These are phyloP conservation scores for Spatholobus suberectus DNA, from an alignment of 306 rosid species.

Conservation along the genomic window DNA sequence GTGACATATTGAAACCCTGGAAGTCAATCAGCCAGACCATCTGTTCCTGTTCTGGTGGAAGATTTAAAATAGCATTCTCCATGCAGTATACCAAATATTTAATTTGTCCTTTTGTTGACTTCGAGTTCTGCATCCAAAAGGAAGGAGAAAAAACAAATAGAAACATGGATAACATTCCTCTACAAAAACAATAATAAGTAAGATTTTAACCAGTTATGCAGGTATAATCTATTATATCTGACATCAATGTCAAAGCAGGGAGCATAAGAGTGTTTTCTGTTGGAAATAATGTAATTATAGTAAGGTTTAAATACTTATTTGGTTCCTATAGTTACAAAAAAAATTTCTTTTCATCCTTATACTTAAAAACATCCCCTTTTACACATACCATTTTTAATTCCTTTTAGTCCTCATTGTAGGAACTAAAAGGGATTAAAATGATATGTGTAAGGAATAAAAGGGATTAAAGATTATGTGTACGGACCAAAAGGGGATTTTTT, in stretches of 20 bases:
- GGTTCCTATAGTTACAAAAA: too few relatives aligned
- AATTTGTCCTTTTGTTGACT: slow-evolving; percentile 80
- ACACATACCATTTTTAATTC: too few relatives aligned
- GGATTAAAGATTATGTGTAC: too few relatives aligned
- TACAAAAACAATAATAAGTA: neutral
- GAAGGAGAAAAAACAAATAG: slow-evolving; percentile 4
- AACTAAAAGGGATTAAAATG: too few relatives aligned
- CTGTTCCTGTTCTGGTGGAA: slow-evolving; percentile 72
- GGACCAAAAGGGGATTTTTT: too few relatives aligned
- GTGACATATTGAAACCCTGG: slow-evolving; percentile 76
- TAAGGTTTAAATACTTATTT: too few relatives aligned
- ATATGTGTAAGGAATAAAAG: too few relatives aligned
- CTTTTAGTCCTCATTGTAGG: too few relatives aligned
- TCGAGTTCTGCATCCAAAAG: slow-evolving; percentile 74
- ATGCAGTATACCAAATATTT: slow-evolving; percentile 87
- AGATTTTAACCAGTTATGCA: neutral
- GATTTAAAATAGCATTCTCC: slow-evolving; percentile 86
- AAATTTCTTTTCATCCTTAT: too few relatives aligned
- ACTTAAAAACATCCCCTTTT: too few relatives aligned
- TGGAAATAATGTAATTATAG: neutral
- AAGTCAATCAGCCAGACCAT: slow-evolving; percentile 97
- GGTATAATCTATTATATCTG: neutral
- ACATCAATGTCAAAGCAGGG: neutral
- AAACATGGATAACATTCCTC: slow-evolving; percentile 10
- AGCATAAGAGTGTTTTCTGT: neutral